Conservation (phyloP, 192 early-diverging fungal genomes). For the Coemansia sp. region DNA sequence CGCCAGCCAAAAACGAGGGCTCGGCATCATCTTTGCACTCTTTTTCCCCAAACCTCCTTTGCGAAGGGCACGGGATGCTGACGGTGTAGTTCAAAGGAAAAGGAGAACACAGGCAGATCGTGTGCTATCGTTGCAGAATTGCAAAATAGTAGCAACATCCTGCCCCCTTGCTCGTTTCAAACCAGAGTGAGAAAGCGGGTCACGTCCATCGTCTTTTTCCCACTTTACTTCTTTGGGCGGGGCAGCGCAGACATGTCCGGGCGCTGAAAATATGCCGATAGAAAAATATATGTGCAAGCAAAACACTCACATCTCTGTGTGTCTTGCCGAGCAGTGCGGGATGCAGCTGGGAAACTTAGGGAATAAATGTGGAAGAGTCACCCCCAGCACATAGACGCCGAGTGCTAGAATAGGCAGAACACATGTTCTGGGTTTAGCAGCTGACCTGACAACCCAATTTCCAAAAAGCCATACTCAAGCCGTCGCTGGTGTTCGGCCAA, state of each 20-base stretch:
- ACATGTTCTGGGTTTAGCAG: background rate
- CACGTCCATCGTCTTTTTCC: background rate
- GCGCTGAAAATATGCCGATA: constrained; percentile 1
- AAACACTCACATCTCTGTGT: background rate
- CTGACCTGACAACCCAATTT: constrained; percentile 3
- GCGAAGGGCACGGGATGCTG: background rate
- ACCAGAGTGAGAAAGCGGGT: background rate
- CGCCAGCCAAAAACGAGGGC: background rate
- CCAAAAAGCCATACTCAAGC: constrained; percentile 3
- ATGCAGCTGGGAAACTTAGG: background rate
- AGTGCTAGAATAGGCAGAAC: background rate
- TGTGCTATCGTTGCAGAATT: background rate
- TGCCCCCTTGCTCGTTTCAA: background rate
- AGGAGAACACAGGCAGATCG: background rate
- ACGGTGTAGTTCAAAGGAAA: background rate
- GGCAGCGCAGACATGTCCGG: background rate
- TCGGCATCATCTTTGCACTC: background rate
- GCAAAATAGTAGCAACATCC: constrained; percentile 10
- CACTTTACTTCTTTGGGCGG: background rate
- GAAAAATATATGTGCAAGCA: background rate
- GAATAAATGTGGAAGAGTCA: background rate
- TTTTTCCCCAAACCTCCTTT: background rate
- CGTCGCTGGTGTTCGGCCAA: background rate
- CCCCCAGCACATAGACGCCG: background rate
- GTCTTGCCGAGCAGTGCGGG: background rate